These are phyloP conservation scores for Microstegium vimineum DNA, from an alignment of 176 grass and related monocot species.

Conservation along the genomic window DNA sequence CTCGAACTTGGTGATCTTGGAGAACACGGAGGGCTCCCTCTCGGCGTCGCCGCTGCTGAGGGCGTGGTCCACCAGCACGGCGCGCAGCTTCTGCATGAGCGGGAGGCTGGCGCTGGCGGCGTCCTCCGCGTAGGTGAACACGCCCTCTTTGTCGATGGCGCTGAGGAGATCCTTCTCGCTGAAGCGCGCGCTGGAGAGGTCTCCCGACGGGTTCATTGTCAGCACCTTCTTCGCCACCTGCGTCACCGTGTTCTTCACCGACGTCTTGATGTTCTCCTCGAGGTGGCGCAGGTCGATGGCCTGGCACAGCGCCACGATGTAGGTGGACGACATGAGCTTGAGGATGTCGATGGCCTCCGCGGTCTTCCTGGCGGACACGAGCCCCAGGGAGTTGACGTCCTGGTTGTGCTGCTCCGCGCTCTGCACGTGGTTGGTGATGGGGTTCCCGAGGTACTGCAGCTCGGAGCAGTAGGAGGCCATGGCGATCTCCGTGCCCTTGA, in stretches of 20 bases:
- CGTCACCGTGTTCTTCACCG: slow-evolving; percentile 56
- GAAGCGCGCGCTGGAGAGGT: slow-evolving; percentile 59
- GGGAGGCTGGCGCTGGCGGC: slow-evolving; percentile 56
- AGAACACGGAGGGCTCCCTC: slow-evolving; percentile 59
- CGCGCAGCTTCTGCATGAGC: slow-evolving; percentile 69
- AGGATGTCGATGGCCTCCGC: slow-evolving; percentile 86
- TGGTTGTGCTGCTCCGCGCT: slow-evolving; percentile 99
- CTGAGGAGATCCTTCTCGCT: slow-evolving; percentile 65
- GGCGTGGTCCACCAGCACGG: slow-evolving; percentile 74
- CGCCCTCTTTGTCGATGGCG: slow-evolving; percentile 63
- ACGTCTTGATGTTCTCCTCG: slow-evolving; percentile 77
- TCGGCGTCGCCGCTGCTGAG: slow-evolving; percentile 55
- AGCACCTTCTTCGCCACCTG: slow-evolving; percentile 74
- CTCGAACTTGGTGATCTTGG: slow-evolving; percentile 77
- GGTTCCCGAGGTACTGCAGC: slow-evolving; percentile 89
- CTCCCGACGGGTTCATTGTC: slow-evolving; percentile 49
- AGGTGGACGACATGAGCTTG: slow-evolving; percentile 88
- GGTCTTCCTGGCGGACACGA: slow-evolving; percentile 90
- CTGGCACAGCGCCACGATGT: slow-evolving; percentile 78
- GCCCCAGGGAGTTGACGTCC: slow-evolving; percentile 88
- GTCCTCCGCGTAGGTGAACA: slow-evolving; percentile 83
- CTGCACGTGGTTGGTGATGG: slow-evolving; percentile 95
- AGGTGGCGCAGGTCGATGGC: slow-evolving; percentile 80
- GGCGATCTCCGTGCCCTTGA: slow-evolving; percentile 96
- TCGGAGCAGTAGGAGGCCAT: slow-evolving; percentile 98